A percentile compares a stretch with the other conserved stretches of the same genome.
Evolutionary conservation across 2,329 filamentous ascomycete species (phyloP).

Genomic region (Cryphonectria radicalis): DNA sequence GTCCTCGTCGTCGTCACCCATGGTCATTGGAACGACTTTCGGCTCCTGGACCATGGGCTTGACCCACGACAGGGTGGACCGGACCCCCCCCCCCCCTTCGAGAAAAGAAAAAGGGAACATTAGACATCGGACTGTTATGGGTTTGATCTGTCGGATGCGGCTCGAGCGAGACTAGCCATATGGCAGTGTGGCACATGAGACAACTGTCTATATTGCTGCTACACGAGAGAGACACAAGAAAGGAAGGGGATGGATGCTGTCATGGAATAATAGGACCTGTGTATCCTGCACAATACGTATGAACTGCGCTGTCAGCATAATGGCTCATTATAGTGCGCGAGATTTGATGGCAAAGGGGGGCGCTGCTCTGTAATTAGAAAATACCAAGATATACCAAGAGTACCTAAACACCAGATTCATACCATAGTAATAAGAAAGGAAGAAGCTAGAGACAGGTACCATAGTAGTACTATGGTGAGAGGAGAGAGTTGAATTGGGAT

Average conservation of each 20-base stretch:
- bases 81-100: neutral
- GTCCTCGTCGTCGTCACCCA: slow-evolving; percentile 16
- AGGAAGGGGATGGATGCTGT: neutral
- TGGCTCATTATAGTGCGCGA: slow-evolving; percentile 1
- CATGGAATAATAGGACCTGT: neutral
- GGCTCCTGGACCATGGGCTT: slow-evolving; percentile 13
- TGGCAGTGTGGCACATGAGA: neutral
- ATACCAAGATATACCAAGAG: neutral
- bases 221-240: neutral
- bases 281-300: neutral
- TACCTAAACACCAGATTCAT: neutral
- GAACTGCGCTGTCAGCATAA: slow-evolving; percentile 1
- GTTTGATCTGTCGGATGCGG: neutral
- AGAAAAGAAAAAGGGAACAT: slow-evolving; percentile 4
- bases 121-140: slow-evolving; percentile 3
- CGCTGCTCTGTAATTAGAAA: neutral
- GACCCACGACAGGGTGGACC: slow-evolving; percentile 24
- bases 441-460: neutral
- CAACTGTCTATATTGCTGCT: neutral
- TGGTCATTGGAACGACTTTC: slow-evolving; percentile 23
- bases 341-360: neutral
- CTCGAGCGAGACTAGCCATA: neutral
- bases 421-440: neutral
- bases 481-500: neutral
- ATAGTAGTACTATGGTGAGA: neutral